Conservation (phyloP, 176 grass and related monocot genomes). For the Carex pumila region DNA sequence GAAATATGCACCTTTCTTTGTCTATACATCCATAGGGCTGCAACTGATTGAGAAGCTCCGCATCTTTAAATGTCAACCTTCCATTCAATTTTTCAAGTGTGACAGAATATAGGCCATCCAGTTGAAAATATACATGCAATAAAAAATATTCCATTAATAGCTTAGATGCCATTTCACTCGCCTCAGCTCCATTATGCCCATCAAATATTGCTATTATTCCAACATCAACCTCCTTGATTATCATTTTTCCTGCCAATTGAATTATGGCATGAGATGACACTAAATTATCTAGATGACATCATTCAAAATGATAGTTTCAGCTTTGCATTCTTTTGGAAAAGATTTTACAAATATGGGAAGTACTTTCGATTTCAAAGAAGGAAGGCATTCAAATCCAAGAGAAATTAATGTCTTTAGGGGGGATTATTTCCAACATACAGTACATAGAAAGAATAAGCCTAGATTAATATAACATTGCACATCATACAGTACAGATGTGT, state of each 20-base stretch:
- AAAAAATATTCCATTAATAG: conserved; percentile 82
- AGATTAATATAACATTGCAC: background rate
- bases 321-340: background rate
- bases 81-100: conserved; percentile 58
- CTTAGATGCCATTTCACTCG: conserved; percentile 89
- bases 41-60: conserved; percentile 37
- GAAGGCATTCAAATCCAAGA: background rate
- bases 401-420: background rate
- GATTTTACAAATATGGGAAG: background rate
- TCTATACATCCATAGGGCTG: conserved; percentile 21
- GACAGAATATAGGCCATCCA: conserved; percentile 77
- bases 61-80: conserved; percentile 48
- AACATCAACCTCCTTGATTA: conserved; percentile 75
- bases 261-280: background rate
- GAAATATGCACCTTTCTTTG: conserved; percentile 23
- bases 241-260: conserved; percentile 44
- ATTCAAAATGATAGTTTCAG: background rate
- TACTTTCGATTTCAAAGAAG: background rate
- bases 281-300: conserved; percentile 3
- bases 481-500: background rate
- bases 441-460: background rate
- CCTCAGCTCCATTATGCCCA: conserved; percentile 86
- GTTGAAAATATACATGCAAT: conserved; percentile 91
- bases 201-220: conserved; percentile 89
- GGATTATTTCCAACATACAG: background rate